phyloP scores from a whole-genome alignment of 768 basidiomycete species.

The Suillus bovinus region DNA sequence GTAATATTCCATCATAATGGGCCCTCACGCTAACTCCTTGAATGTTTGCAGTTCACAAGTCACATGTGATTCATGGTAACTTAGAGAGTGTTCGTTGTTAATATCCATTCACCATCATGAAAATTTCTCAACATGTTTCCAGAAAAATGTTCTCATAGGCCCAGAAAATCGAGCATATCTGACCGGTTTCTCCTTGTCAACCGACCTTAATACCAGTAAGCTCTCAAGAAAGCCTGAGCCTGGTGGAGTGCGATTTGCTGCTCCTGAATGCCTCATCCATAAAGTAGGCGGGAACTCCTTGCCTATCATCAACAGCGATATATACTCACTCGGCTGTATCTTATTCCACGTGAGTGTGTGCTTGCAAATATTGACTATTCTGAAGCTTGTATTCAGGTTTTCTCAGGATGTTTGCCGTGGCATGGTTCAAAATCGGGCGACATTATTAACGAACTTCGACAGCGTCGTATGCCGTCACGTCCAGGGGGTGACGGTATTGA shows the following conservation, averaged over 20 bases:
- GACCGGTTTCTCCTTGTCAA: not conserved
- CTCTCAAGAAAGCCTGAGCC: not conserved
- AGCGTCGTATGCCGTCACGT: not conserved
- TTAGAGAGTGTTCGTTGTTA: not conserved
- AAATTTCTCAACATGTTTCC: not conserved
- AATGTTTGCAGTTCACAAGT: not conserved
- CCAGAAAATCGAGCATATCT: not conserved
- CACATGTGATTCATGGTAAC: not conserved
- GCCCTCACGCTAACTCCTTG: not conserved
- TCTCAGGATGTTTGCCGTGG: conserved; percentile 4
- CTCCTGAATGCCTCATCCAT: not conserved
- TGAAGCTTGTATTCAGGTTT: not conserved
- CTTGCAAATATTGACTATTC: not conserved
- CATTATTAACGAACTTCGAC: not conserved
- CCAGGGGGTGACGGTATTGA: not conserved
- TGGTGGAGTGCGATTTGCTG: conserved; percentile 1
- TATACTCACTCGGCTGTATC: not conserved
- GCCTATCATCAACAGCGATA: not conserved
- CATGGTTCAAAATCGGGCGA: not conserved
- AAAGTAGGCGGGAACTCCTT: not conserved
- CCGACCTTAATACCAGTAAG: not conserved
- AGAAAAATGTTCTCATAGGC: conserved; percentile 1
- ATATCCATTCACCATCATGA: not conserved
- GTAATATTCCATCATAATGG: not conserved
- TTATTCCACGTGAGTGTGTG: not conserved